Conservation (phyloP, 1,139 yeast genomes). For the Geotrichum fermentans region DNA sequence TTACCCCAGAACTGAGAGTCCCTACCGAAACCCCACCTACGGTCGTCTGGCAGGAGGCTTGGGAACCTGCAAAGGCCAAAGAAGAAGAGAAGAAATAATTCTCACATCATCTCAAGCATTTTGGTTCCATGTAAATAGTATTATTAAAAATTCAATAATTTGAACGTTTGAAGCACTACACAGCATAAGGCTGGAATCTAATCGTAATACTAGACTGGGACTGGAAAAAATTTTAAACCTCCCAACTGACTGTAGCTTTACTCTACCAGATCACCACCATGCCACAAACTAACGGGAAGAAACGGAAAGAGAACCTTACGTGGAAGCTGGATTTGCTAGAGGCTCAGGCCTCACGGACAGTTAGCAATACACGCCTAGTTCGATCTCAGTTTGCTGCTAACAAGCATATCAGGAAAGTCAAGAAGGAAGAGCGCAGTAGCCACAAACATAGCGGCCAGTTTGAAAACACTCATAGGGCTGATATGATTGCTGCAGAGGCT, state of each 20-base stretch:
- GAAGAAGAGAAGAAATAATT: conserved; percentile 10
- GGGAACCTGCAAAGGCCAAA: conserved; percentile 33
- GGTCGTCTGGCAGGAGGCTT: conserved; percentile 73
- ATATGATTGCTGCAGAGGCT: conserved; percentile 19
- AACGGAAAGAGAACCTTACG: conserved; percentile 34
- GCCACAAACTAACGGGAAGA: conserved; percentile 1
- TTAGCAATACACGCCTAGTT: conserved; percentile 29
- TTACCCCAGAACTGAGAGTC: conserved; percentile 59
- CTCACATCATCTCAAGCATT: not conserved
- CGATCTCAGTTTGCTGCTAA: conserved; percentile 32
- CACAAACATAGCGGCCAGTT: conserved; percentile 14
- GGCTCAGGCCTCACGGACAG: conserved; percentile 30
- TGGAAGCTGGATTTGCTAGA: conserved; percentile 40
- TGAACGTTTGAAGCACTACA: not conserved
- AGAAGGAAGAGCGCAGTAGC: conserved; percentile 19
- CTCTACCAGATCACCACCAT: not conserved
- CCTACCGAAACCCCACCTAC: conserved; percentile 93
- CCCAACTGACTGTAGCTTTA: conserved; percentile 1
- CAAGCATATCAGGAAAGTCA: conserved; percentile 20
- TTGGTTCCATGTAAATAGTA: not conserved
- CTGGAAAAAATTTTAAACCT: conserved; percentile 7
- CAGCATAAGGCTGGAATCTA: conserved; percentile 3
- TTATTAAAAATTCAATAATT: not conserved
- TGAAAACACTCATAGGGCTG: conserved; percentile 20
- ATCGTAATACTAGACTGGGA: not conserved